These are phyloP conservation scores for Phytophthora quininea DNA, from an alignment of 352 stramenopile genomes.

Conservation along the genomic window DNA sequence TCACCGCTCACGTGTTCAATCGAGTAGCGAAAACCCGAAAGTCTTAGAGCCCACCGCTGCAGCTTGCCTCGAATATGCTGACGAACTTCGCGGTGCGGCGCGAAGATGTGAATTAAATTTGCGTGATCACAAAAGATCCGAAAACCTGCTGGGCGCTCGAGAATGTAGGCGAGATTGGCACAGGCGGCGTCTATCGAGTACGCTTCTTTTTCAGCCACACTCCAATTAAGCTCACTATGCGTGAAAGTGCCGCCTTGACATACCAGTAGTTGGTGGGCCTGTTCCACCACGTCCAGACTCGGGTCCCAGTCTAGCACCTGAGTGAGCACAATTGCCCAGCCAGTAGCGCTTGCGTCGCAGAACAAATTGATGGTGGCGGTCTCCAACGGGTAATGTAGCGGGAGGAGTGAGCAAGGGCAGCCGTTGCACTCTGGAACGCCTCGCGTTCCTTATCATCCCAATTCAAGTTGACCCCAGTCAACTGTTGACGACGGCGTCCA, in stretches of 20 bases:
- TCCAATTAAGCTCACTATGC: conserved; percentile 5
- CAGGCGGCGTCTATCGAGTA: conserved; percentile 10
- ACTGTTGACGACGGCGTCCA: conserved; percentile 5
- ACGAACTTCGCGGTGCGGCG: conserved; percentile 1
- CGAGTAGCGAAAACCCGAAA: conserved; percentile 18
- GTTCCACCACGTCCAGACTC: too few relatives aligned
- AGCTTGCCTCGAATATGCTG: conserved; percentile 24
- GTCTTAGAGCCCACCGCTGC: conserved; percentile 17
- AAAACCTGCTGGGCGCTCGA: background rate
- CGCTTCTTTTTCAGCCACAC: conserved; percentile 25
- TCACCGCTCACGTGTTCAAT: conserved; percentile 18
- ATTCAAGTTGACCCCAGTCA: background rate
- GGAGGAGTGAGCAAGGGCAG: conserved; percentile 3
- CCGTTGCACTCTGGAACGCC: background rate
- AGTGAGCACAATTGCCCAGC: too few relatives aligned
- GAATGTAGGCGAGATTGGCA: background rate
- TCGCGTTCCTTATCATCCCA: too few relatives aligned
- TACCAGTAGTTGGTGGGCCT: too few relatives aligned
- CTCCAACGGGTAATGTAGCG: conserved; percentile 5
- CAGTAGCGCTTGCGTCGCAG: too few relatives aligned
- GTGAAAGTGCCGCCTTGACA: conserved; percentile 21
- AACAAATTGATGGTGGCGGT: conserved; percentile 1
- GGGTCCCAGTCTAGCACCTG: too few relatives aligned
- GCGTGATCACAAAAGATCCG: conserved; percentile 27
- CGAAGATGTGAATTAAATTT: conserved; percentile 32